These are phyloP conservation scores for Quercus rubra DNA, from an alignment of 306 rosid genomes.

Conservation along the genomic window DNA sequence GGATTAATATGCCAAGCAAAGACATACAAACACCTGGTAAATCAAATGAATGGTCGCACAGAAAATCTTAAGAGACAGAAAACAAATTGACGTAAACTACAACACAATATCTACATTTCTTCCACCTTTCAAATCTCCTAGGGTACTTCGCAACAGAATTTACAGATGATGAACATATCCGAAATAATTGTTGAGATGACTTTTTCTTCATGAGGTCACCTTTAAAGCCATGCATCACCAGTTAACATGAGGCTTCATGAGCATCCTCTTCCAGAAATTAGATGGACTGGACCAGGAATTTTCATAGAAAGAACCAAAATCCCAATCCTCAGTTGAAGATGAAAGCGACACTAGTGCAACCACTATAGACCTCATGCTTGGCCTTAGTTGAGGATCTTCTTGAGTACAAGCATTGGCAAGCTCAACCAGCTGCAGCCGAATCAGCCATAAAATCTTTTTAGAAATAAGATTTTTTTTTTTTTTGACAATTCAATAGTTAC, in stretches of 20 bases:
- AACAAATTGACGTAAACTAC: not conserved
- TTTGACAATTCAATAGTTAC: no score
- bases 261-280: slow-evolving; percentile 54
- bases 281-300: slow-evolving; percentile 41
- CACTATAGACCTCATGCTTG: slow-evolving; percentile 79
- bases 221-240: not conserved
- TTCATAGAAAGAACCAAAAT: slow-evolving; percentile 58
- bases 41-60: not conserved
- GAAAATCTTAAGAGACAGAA: not conserved
- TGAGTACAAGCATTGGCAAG: slow-evolving; percentile 73
- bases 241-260: not conserved
- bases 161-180: not conserved
- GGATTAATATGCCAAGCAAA: not conserved
- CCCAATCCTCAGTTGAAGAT: slow-evolving; percentile 60
- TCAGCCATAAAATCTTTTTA: not conserved
- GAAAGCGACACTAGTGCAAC: slow-evolving; percentile 67
- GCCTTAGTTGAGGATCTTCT: slow-evolving; percentile 70
- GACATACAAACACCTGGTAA: not conserved
- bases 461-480: not conserved
- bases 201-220: slow-evolving; percentile 3
- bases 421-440: slow-evolving; percentile 48
- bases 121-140: not conserved
- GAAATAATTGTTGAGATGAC: not conserved
- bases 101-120: no score
- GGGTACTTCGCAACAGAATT: not conserved